Evolutionary conservation across 2,329 filamentous ascomycete genomes (phyloP).

Genomic region (Colletotrichum tabaci): DNA sequence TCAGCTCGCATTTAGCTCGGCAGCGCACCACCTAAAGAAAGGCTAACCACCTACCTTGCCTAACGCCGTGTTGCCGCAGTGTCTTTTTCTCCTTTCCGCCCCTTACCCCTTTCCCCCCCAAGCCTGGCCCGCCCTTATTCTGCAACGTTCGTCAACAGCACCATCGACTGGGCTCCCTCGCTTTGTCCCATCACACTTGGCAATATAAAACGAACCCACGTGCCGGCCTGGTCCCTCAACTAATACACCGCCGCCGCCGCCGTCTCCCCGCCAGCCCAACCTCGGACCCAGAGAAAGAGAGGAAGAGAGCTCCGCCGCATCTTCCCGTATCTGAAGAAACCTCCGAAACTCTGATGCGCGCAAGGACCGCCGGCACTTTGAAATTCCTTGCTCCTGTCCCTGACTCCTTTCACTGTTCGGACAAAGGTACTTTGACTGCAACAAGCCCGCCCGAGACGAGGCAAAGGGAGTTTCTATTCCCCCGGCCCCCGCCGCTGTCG

Average conservation of each 20-base stretch:
- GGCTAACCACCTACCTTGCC: too few species aligned
- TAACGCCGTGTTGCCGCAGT: neutral
- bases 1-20: conserved; percentile 12
- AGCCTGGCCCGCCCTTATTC: conserved; percentile 14
- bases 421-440: neutral
- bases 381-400: neutral
- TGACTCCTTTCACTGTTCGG: neutral
- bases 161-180: conserved; percentile 16
- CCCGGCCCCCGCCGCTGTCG: neutral
- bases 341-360: conserved; percentile 33
- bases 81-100: neutral
- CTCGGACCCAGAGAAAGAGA: too few species aligned
- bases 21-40: neutral
- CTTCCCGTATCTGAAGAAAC: conserved; percentile 27
- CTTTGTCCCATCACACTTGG: conserved; percentile 30
- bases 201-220: neutral
- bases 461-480: neutral
- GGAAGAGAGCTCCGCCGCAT: conserved; percentile 1
- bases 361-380: conserved; percentile 21
- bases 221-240: neutral
- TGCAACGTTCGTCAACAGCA: conserved; percentile 39
- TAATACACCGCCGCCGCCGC: neutral
- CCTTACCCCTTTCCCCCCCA: conserved; percentile 10
- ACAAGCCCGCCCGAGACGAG: neutral
- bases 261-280: conserved; percentile 17